These are phyloP conservation scores for Corylus americana DNA, from an alignment of 306 rosid species.

Conservation along the genomic window DNA sequence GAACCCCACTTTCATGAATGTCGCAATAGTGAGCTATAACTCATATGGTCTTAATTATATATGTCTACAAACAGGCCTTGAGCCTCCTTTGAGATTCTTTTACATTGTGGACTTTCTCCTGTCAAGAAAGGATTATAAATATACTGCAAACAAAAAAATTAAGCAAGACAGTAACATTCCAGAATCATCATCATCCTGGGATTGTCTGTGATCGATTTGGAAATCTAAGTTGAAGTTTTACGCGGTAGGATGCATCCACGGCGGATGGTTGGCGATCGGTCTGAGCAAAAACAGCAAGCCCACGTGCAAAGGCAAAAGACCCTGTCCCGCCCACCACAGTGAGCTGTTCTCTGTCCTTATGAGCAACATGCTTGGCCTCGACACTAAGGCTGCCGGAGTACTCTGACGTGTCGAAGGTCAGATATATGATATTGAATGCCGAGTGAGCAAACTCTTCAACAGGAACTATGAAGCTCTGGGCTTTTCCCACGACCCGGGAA, in stretches of 20 bases:
- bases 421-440: constrained; percentile 65
- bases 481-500: constrained; percentile 62
- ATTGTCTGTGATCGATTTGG: constrained; percentile 38
- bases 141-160: neutral
- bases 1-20: neutral
- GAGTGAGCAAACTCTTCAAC: constrained; percentile 56
- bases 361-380: constrained; percentile 42
- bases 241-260: constrained; percentile 47
- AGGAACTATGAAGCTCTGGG: constrained; percentile 73
- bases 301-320: constrained; percentile 88
- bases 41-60: neutral
- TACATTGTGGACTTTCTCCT: neutral
- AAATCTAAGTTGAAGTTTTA: constrained; percentile 61
- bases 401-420: constrained; percentile 61
- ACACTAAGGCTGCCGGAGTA: constrained; percentile 73
- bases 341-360: constrained; percentile 41
- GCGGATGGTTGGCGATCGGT: constrained; percentile 19
- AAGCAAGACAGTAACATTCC: neutral
- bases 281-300: constrained; percentile 58
- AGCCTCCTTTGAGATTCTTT: neutral
- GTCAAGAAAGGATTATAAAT: constrained; percentile 9
- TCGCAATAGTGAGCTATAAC: neutral
- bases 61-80: neutral
- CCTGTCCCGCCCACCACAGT: constrained; percentile 84
- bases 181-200: constrained; percentile 35